Percentiles rank a stretch among this genome's conserved stretches.
phyloP scores from a whole-genome alignment of 208 protist species.

The Histomonas meleagridis region DNA sequence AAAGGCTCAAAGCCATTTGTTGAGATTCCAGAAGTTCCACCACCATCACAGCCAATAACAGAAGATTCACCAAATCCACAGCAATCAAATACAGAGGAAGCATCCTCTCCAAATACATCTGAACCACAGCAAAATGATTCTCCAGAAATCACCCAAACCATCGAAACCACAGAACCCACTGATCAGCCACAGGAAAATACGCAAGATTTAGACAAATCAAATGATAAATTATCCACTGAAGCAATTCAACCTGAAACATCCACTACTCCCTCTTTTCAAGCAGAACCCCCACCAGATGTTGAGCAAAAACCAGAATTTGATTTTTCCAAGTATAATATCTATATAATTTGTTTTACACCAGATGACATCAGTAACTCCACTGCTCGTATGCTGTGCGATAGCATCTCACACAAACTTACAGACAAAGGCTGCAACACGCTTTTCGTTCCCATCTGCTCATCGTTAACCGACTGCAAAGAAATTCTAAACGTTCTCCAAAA shows the following conservation, averaged over 20 bases:
- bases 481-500: neutral
- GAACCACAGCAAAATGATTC: neutral
- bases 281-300: no score
- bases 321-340: neutral
- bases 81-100: neutral
- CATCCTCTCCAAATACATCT: neutral
- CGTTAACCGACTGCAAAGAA: neutral
- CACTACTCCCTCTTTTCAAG: neutral
- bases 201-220: neutral
- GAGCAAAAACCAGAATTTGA: neutral
- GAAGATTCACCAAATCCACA: neutral
- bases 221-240: neutral
- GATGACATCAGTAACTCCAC: neutral
- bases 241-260: neutral
- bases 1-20: neutral
- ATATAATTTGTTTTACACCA: neutral
- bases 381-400: neutral
- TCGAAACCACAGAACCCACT: neutral
- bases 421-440: neutral
- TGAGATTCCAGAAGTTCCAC: neutral
- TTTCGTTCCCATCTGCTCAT: neutral
- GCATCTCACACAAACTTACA: neutral
- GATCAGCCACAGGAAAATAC: neutral
- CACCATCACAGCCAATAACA: neutral
- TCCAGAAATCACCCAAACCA: neutral